phyloP scores from a whole-genome alignment of 164 flowering plant genomes.

The Tetrastigma voinierianum region DNA sequence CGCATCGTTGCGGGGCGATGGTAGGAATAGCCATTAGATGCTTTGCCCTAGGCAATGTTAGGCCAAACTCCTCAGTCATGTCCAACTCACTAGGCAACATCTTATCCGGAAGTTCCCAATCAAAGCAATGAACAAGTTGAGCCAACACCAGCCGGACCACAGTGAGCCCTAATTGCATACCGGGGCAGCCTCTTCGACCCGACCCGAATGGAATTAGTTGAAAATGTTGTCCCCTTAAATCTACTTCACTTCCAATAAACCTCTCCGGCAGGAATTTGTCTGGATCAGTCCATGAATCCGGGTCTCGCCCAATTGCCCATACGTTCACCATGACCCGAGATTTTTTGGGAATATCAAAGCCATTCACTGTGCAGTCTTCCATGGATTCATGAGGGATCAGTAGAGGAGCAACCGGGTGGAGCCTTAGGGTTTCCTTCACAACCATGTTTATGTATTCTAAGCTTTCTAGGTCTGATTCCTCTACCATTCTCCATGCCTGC shows the following conservation, averaged over 20 bases:
- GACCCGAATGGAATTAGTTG: too few species aligned
- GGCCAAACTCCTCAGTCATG: slow-evolving; percentile 19
- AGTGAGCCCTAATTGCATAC: slow-evolving; percentile 6
- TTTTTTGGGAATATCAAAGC: slow-evolving; percentile 3
- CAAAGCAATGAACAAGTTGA: slow-evolving; percentile 16
- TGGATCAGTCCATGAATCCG: slow-evolving; percentile 3
- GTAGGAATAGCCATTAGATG: background rate
- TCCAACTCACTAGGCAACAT: slow-evolving; percentile 16
- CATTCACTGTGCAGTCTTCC: slow-evolving; percentile 7
- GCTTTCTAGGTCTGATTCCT: slow-evolving; percentile 14
- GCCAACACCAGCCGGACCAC: slow-evolving; percentile 4
- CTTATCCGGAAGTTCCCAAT: slow-evolving; percentile 10
- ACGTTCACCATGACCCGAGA: slow-evolving; percentile 8
- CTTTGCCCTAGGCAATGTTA: slow-evolving; percentile 10
- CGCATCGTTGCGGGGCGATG: too few species aligned
- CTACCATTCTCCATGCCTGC: slow-evolving; percentile 9
- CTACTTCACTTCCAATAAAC: too few species aligned
- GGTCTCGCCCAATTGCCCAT: slow-evolving; percentile 24
- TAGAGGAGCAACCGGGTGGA: slow-evolving; percentile 6
- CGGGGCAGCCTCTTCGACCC: background rate
- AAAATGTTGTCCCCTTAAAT: too few species aligned
- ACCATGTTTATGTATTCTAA: slow-evolving; percentile 13
- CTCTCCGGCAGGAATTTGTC: too few species aligned
- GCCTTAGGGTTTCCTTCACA: slow-evolving; percentile 8
- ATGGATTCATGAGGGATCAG: slow-evolving; percentile 4